These are phyloP conservation scores for Cercospora zeae-maydis DNA, from an alignment of 2,329 filamentous ascomycete species.

Conservation along the genomic window DNA sequence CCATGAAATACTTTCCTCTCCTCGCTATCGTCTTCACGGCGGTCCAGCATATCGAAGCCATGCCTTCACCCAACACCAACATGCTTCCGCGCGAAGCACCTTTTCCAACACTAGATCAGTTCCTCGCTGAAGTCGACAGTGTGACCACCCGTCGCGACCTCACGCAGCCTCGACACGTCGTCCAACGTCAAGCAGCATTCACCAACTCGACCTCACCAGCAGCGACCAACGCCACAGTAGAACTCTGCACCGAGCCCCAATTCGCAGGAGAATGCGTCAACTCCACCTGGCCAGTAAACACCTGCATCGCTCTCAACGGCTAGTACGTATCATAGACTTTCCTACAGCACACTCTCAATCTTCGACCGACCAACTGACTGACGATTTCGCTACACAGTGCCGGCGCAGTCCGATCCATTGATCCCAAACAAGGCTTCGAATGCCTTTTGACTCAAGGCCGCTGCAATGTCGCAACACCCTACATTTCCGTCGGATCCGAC, in stretches of 20 bases:
- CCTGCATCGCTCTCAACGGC: constrained; percentile 29
- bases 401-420: constrained; percentile 25
- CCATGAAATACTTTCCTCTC: background rate
- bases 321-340: constrained; percentile 25
- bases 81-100: background rate
- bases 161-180: background rate
- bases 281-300: constrained; percentile 26
- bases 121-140: constrained; percentile 6
- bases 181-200: background rate
- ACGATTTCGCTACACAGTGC: constrained; percentile 13
- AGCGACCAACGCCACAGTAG: constrained; percentile 29
- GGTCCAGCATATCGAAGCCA: background rate
- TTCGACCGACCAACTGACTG: background rate
- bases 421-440: constrained; percentile 26
- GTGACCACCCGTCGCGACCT: background rate
- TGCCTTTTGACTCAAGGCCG: constrained; percentile 32
- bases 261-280: constrained; percentile 29
- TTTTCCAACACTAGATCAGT: constrained; percentile 9
- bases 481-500: constrained; percentile 18
- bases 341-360: background rate
- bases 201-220: constrained; percentile 11
- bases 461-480: constrained; percentile 21
- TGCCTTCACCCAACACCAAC: background rate
- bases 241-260: constrained; percentile 27
- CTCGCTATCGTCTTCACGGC: background rate